Evolutionary conservation across 202 grass and related monocot species (phyloP).

Genomic region (Setaria viridis): DNA sequence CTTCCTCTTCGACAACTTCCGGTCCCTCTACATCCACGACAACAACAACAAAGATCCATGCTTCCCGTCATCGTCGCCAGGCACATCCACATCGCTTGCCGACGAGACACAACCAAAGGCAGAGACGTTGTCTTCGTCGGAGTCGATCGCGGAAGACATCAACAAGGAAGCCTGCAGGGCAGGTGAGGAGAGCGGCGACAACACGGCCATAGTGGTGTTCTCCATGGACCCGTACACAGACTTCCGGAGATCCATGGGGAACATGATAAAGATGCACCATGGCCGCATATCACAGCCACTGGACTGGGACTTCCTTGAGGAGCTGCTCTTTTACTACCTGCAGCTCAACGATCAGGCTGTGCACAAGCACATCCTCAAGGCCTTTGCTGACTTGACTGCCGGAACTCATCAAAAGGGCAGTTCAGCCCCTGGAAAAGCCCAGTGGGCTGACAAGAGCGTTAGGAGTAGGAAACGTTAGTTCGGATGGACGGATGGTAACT

Average conservation of each 20-base stretch:
- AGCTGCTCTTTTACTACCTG: constrained; percentile 76
- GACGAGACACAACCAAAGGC: not conserved
- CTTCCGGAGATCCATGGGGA: constrained; percentile 68
- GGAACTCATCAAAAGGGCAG: constrained; percentile 29
- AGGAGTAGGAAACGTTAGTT: constrained; percentile 30
- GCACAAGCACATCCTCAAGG: constrained; percentile 78
- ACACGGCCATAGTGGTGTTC: constrained; percentile 59
- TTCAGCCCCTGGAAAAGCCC: constrained; percentile 6
- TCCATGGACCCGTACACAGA: constrained; percentile 72
- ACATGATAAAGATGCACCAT: constrained; percentile 65
- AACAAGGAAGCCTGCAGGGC: not conserved
- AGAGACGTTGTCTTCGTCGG: constrained; percentile 9
- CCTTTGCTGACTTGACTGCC: constrained; percentile 65
- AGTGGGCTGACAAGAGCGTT: constrained; percentile 36
- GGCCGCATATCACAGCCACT: constrained; percentile 30
- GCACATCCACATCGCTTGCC: constrained; percentile 20
- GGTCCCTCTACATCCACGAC: constrained; percentile 54
- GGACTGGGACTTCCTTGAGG: constrained; percentile 94
- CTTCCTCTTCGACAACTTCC: constrained; percentile 73
- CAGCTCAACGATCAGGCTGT: constrained; percentile 78
- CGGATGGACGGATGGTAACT: not conserved
- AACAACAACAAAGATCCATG: not conserved
- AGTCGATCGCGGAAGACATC: not conserved
- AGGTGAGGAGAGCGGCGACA: not conserved
- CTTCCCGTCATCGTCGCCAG: not conserved